Evolutionary conservation across 495 filamentous ascomycete genomes (phyloP), one percentile per base, ranked within the genome.

Genomic region (Daldinia grandis): DNA sequence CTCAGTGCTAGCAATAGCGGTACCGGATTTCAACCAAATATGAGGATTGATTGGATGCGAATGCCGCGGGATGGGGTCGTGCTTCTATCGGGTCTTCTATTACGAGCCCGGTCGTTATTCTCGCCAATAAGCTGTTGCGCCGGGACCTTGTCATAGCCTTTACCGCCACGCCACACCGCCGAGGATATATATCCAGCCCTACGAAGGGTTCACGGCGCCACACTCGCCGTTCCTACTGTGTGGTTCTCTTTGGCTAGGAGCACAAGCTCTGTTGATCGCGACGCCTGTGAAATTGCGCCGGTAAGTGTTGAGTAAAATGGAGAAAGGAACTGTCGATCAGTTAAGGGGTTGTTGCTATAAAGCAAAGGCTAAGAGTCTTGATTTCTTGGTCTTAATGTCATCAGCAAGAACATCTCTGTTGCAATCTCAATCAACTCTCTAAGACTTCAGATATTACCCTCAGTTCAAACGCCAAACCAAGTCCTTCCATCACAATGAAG

Each of bases 401-500:
- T 21, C 27, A 58, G 31, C 62, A 33, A 54, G 33, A 42, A 44
- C 38, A 17, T 40, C 38, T 40, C 38, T 40, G 38, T 40, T 40
- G 38, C 38, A 40, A 40, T 40, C 15, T 17, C 38, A 40, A 17
- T 17, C 38, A 40, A 17, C 38, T 17, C n/a, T 15, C 8, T 40
- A 40, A 40, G 38, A 40, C 38, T 40, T 40, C n/a, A 40, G 15
- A 17, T 17, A 40, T 17, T 17, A 40, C 5, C n/a, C n/a, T 40
- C n/a, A 1, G n/a, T 40, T 40, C 8, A 33, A 44, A 56, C 50
- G 28, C 28, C 14, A 38, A 24, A 28, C 28, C 14, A 50, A 24
- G 15, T 27, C 25, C 49, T 57, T 27, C n/a, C 21, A 51, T 47
- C 50, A 71, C 9, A 21, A 72, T 72, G 69, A 72, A 68, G 69